These are phyloP conservation scores for Effrenium voratum DNA, from an alignment of 73 alveolate genomes.

Conservation along the genomic window DNA sequence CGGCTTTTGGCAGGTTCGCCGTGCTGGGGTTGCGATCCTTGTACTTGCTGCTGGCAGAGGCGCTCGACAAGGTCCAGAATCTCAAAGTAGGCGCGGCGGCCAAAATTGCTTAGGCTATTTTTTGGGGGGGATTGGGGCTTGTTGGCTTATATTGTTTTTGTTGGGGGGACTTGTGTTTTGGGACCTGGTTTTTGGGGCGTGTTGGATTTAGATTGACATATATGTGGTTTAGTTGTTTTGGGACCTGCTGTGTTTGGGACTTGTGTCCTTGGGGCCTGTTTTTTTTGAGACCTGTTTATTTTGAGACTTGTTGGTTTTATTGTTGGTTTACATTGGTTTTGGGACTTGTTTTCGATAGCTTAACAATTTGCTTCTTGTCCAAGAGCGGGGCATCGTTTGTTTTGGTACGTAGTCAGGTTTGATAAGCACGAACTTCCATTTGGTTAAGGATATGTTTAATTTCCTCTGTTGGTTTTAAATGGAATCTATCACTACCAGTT, in stretches of 20 bases:
- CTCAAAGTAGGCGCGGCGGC: constrained; percentile 27
- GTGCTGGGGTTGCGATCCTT: constrained; percentile 53
- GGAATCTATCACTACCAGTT: too few species aligned
- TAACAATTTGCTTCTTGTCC: too few species aligned
- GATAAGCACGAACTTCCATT: too few species aligned
- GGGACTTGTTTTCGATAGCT: too few species aligned
- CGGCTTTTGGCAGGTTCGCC: too few species aligned
- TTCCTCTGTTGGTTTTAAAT: too few species aligned
- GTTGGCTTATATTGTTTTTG: neutral
- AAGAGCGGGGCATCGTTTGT: too few species aligned
- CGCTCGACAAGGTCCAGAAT: constrained; percentile 87
- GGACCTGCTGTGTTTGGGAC: neutral
- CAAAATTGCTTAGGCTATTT: neutral
- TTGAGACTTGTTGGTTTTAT: too few species aligned
- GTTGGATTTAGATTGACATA: too few species aligned
- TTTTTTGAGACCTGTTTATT: neutral
- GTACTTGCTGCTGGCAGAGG: constrained; percentile 84
- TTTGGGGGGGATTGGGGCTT: neutral
- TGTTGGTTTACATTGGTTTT: too few species aligned
- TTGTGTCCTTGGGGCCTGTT: neutral
- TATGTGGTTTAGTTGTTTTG: neutral
- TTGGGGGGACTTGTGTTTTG: neutral
- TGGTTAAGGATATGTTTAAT: too few species aligned
- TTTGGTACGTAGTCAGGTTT: too few species aligned
- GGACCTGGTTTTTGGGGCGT: neutral